Base-by-base conservation (phyloP, 306 rosid genomes). In the Rubus parviflorus region DNA sequence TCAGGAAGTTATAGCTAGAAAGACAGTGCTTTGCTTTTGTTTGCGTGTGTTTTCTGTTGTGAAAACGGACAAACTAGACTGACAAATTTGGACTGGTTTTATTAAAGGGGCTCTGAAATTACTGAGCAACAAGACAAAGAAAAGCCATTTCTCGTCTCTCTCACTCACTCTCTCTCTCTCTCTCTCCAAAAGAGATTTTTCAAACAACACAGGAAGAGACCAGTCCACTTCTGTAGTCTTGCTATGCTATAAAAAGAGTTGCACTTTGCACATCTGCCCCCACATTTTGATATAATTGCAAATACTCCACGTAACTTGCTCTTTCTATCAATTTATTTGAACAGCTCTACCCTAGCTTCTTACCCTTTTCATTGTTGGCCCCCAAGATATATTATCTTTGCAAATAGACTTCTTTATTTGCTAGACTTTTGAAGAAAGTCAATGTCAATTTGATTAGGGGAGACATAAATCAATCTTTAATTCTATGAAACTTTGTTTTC, bases 121-220 rank as follows among this genome's bases (percentile, higher is more conserved):
- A n/a, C 42, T 0, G 75, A 78, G 72, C 23, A 81, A 79, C 25
- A 76, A 56, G 85, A 87, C 86, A 79, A 71, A 52, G 57, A 38
- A 41, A 79, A 74, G 67, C 75, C 77, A 41, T 20, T 51, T 58
- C 51, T 64, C 35, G 41, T 63, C 77, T 80, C 70, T 56, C 58
- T 74, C 43, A 41, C 63, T 69, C 74, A 22, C 66, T 74, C 81
- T 54, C 78, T 71, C 78, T 51, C 64, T 68, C 77, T 43, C 68
- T 71, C 78, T 66, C 78, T 71, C 78, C 47, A 72, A 22, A 72
- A 56, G 72, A 62, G 74, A 64, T 23, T 80, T 30, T 76, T 49
- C 74, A 53, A 25, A 51, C 64, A 45, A 49, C 45, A 67, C 74
- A 15, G 22, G 71, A 57, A 46, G 2, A 8, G 47, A 17, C 57